Evolutionary conservation across 208 protist species (phyloP), one percentile per base, ranked within the genome.

Genomic region (Trypanosoma grayi): DNA sequence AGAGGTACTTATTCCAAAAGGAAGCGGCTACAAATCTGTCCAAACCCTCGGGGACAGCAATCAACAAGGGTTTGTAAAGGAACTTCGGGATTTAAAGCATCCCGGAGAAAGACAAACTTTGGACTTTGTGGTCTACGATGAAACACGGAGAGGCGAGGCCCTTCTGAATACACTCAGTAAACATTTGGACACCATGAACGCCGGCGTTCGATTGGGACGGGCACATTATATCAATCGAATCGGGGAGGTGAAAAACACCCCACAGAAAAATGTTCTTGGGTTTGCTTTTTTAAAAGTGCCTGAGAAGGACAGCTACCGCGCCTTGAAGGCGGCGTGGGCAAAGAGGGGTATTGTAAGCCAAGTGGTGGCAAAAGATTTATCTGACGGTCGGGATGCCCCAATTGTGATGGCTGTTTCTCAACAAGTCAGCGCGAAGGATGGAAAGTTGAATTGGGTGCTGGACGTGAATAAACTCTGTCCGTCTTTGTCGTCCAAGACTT

Each of bases 331-430:
- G 47, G 45, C 31, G 50, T 54, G 80, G 40, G 65, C 54, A 1
- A 59, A 33, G 1, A 31, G 64, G 39, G 63, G 65, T 6, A 30
- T 75, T 22, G 9, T 81, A 0, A 81, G 77, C 37, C 81, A 87
- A 68, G 69, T 87, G 75, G 66, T 79, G 25, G 69, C 54, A 18
- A 63, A 61, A 25, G 41, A 75, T 34, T 53, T 77, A 4, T 36
- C 54, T 34, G 40, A 24, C 8, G 36, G 28, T 25, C 5, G 57
- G 16, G 46, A 59, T 37, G 44, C 41, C 27, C 62, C 54, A 47
- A 73, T 83, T 28, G 66, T 76, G 36, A 57, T 76, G 44, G 79
- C 79, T 60, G 71, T 87, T 34, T 63, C 74, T 34, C 81, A 87
- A 64, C 81, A 87, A 61, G 57, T 87, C 14, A 51, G 58, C 22